phyloP scores from a whole-genome alignment of 225 moss, liverwort and hornwort genomes.

The Polytrichum formosum region DNA sequence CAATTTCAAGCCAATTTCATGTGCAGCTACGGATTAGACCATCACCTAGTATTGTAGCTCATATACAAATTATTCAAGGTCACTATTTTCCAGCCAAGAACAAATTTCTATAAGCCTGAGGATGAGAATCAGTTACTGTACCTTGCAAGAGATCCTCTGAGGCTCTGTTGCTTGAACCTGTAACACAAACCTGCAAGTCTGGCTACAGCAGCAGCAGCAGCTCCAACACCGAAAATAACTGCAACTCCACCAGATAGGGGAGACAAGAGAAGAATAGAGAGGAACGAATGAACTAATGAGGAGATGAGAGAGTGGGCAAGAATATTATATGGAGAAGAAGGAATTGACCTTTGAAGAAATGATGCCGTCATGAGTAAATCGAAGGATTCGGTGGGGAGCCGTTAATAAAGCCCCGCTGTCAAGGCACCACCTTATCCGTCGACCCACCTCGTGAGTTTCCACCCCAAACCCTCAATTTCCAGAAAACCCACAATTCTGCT shows the following conservation, averaged over 20 bases:
- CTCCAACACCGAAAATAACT: not conserved
- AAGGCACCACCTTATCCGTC: not conserved
- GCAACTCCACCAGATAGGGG: too few relatives aligned
- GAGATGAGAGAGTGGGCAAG: not conserved
- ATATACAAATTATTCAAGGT: too few relatives aligned
- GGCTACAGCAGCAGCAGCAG: not conserved
- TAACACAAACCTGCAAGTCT: not conserved
- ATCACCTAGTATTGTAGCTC: too few relatives aligned
- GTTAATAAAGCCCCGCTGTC: constrained; percentile 1
- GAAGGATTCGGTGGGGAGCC: not conserved
- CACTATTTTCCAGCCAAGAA: too few relatives aligned
- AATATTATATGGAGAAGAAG: not conserved
- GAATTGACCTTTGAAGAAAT: not conserved
- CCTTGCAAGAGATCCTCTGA: not conserved
- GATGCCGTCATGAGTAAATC: not conserved
- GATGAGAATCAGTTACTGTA: not conserved
- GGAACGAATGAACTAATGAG: not conserved
- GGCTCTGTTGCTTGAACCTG: not conserved
- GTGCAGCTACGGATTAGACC: too few relatives aligned
- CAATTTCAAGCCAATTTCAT: too few relatives aligned
- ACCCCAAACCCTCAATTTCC: too few relatives aligned
- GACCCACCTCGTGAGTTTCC: too few relatives aligned
- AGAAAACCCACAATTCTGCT: too few relatives aligned
- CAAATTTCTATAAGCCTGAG: too few relatives aligned
- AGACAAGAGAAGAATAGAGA: too few relatives aligned